Conservation (phyloP, 2,329 filamentous ascomycete species). For the Alternaria sp. region DNA sequence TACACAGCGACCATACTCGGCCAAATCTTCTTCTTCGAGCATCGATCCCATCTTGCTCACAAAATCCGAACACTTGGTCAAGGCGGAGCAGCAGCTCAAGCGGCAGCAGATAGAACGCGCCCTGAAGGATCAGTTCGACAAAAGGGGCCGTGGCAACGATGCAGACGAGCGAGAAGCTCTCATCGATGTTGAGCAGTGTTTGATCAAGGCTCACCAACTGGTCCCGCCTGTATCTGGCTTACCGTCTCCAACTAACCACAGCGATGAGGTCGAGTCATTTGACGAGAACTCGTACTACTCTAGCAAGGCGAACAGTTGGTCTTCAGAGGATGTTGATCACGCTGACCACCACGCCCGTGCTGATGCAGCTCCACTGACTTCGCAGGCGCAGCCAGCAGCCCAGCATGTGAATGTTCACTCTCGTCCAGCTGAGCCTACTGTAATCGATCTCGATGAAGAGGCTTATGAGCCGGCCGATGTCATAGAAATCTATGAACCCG, state of each 20-base stretch:
- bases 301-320: conserved; percentile 83
- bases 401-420: conserved; percentile 29
- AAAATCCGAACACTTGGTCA: conserved; percentile 84
- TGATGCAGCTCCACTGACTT: conserved; percentile 44
- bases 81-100: conserved; percentile 80
- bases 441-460: conserved; percentile 52
- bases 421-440: conserved; percentile 31
- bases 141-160: conserved; percentile 61
- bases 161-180: conserved; percentile 57
- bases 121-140: conserved; percentile 79
- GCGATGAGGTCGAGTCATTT: conserved; percentile 79
- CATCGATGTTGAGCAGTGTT: conserved; percentile 55
- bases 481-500: conserved; percentile 51
- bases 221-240: conserved; percentile 74
- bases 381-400: conserved; percentile 37
- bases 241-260: conserved; percentile 63
- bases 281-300: conserved; percentile 97
- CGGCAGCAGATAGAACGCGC: conserved; percentile 81
- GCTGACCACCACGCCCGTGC: conserved; percentile 40
- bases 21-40: conserved; percentile 65
- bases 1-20: conserved; percentile 45
- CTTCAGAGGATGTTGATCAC: conserved; percentile 58
- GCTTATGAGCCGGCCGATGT: conserved; percentile 52
- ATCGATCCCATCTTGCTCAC: conserved; percentile 85
- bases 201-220: conserved; percentile 70